Percentiles rank a stretch among this genome's conserved stretches.
phyloP scores from a whole-genome alignment of 129 eudicot genomes.

The Saussurea involucrata region DNA sequence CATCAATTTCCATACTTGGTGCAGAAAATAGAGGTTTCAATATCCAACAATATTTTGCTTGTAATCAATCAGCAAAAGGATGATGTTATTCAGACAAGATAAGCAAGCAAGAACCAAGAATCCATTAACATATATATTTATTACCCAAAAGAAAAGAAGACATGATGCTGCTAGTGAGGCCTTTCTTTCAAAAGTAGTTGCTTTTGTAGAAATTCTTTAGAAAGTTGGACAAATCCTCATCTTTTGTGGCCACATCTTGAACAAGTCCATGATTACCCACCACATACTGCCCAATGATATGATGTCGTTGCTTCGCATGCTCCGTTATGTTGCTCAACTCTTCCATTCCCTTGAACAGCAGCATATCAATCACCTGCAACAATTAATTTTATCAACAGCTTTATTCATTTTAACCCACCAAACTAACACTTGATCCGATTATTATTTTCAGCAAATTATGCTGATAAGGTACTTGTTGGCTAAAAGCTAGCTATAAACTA shows the following conservation, averaged over 20 bases:
- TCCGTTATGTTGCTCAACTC: slow-evolving; percentile 68
- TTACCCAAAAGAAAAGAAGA: neutral
- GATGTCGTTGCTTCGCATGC: slow-evolving; percentile 95
- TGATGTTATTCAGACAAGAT: slow-evolving; percentile 18
- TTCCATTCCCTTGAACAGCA: slow-evolving; percentile 83
- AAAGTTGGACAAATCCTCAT: slow-evolving; percentile 59
- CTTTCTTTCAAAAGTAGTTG: slow-evolving; percentile 55
- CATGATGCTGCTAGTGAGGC: neutral
- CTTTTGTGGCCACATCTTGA: slow-evolving; percentile 57
- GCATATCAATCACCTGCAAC: slow-evolving; percentile 83
- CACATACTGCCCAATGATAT: slow-evolving; percentile 88
- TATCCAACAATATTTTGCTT: slow-evolving; percentile 1
- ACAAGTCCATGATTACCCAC: slow-evolving; percentile 58
- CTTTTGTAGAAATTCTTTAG: slow-evolving; percentile 71
- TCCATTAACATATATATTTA: slow-evolving; percentile 5
- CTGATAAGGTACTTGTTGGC: too few relatives aligned
- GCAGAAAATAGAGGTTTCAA: neutral
- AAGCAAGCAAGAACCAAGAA: neutral
- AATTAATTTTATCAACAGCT: neutral
- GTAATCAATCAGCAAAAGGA: slow-evolving; percentile 7
- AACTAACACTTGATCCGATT: too few relatives aligned
- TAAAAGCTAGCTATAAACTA: too few relatives aligned
- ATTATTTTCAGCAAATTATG: too few relatives aligned
- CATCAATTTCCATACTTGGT: neutral
- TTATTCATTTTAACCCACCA: too few relatives aligned